Conservation (phyloP, 2,329 filamentous ascomycete genomes). For the Cercospora sp. region DNA sequence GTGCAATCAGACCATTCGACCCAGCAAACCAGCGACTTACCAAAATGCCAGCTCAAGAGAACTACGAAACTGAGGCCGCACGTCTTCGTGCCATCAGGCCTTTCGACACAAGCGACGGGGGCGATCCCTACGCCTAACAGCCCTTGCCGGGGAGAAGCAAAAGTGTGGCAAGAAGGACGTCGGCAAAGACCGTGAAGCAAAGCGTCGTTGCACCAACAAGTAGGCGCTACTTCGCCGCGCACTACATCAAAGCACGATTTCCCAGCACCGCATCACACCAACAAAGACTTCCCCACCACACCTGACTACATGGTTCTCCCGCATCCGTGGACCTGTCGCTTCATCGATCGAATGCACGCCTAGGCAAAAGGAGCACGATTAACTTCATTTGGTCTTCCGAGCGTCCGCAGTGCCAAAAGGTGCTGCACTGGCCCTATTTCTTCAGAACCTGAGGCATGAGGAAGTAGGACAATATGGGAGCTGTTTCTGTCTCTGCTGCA, state of each 20-base stretch:
- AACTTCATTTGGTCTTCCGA: not conserved
- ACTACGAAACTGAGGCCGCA: no score
- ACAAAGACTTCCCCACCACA: not conserved
- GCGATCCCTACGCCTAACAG: not conserved
- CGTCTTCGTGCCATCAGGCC: no score
- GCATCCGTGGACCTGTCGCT: not conserved
- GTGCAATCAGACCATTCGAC: no score
- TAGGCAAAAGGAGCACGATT: not conserved
- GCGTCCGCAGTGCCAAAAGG: not conserved
- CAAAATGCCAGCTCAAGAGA: no score
- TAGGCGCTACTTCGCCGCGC: not conserved
- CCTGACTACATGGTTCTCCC: not conserved
- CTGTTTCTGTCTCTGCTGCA: not conserved
- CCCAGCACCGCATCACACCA: no score
- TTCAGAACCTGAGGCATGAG: not conserved
- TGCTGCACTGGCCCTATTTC: not conserved
- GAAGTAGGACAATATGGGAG: not conserved
- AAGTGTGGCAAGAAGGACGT: not conserved
- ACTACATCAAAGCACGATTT: no score
- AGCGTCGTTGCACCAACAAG: not conserved
- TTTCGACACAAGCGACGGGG: no score
- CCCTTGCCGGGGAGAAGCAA: not conserved
- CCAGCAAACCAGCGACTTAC: no score
- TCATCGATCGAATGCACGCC: not conserved
- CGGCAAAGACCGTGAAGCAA: not conserved